A percentile compares a stretch with the other conserved stretches of the same genome.
Evolutionary conservation across 169 alveolate species (phyloP).

Genomic region (Plasmodium coatneyi): DNA sequence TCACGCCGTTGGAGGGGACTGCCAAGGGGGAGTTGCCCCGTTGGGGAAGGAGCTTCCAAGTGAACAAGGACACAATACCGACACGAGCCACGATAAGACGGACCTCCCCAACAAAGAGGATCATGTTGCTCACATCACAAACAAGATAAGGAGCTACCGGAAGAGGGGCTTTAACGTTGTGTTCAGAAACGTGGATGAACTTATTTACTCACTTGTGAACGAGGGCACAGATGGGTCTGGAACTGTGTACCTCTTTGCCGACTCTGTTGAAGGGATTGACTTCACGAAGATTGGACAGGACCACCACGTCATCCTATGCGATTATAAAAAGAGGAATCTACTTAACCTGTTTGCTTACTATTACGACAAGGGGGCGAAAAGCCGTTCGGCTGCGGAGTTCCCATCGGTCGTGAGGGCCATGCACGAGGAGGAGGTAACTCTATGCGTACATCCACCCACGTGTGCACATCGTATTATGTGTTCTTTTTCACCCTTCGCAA

Average conservation of each 20-base stretch:
- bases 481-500: background rate
- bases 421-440: constrained; percentile 5
- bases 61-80: background rate
- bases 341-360: constrained; percentile 32
- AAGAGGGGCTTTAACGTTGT: background rate
- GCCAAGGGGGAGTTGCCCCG: background rate
- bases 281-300: background rate
- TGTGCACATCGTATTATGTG: background rate
- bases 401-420: background rate
- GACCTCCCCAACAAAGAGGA: background rate
- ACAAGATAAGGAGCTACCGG: background rate
- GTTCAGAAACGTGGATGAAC: constrained; percentile 7
- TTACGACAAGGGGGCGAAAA: background rate
- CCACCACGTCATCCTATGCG: constrained; percentile 18
- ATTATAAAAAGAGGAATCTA: constrained; percentile 17
- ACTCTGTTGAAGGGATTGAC: background rate
- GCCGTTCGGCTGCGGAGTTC: background rate
- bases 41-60: background rate
- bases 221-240: background rate
- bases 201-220: background rate
- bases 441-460: background rate
- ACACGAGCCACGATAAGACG: background rate
- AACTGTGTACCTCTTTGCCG: constrained; percentile 7
- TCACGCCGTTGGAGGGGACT: background rate
- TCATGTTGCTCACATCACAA: background rate